A percentile compares a stretch with the other conserved stretches of the same genome.
These are phyloP conservation scores for Phytopythium mirpurense DNA, from an alignment of 352 stramenopile genomes.

Conservation along the genomic window DNA sequence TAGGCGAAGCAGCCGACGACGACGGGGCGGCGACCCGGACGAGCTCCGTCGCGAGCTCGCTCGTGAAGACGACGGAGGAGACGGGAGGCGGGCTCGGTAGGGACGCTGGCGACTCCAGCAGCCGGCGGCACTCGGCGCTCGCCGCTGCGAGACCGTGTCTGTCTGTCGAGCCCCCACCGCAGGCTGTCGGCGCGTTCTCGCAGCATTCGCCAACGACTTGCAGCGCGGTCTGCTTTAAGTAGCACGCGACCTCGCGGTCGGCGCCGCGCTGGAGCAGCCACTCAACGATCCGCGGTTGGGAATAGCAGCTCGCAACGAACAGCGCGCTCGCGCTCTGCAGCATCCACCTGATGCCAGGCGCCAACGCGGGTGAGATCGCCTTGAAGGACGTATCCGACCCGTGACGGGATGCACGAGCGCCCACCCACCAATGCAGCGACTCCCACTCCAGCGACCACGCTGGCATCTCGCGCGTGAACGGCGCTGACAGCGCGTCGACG, in stretches of 20 bases:
- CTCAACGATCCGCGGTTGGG: slow-evolving; percentile 38
- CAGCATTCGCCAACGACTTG: slow-evolving; percentile 61
- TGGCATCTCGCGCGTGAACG: slow-evolving; percentile 52
- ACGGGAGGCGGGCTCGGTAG: slow-evolving; percentile 23
- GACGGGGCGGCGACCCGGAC: slow-evolving; percentile 23
- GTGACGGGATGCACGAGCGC: too few species aligned
- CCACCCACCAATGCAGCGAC: slow-evolving; percentile 48
- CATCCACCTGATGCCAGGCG: slow-evolving; percentile 41
- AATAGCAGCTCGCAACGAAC: slow-evolving; percentile 58
- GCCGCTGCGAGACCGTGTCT: slow-evolving; percentile 6
- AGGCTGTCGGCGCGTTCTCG: slow-evolving; percentile 14
- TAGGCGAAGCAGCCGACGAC: slow-evolving; percentile 10
- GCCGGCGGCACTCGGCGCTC: slow-evolving; percentile 32
- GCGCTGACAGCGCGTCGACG: slow-evolving; percentile 41
- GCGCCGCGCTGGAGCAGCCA: slow-evolving; percentile 58
- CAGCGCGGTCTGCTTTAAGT: slow-evolving; percentile 39
- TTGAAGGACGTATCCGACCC: background rate
- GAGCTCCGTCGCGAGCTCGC: slow-evolving; percentile 34
- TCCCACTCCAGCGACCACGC: slow-evolving; percentile 62
- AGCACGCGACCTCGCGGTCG: slow-evolving; percentile 42
- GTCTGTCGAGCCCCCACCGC: background rate
- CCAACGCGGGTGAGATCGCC: background rate
- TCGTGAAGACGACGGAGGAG: slow-evolving; percentile 24
- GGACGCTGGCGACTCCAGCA: slow-evolving; percentile 30
- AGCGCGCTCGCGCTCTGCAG: slow-evolving; percentile 55